Conservation (phyloP, 257 asterid genomes). For the Capsicum chinense region DNA sequence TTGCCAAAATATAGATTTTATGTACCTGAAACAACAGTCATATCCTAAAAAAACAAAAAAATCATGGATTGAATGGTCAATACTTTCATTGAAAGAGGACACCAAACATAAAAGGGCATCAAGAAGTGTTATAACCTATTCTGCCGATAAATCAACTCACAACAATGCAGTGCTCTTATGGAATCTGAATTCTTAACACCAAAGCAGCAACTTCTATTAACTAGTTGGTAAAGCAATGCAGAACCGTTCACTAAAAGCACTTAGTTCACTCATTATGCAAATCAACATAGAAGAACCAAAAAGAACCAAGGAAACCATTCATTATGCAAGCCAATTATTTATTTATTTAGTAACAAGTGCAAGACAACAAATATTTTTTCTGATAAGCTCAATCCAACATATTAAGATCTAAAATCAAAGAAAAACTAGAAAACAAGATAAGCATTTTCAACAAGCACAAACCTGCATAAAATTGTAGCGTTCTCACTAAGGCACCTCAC, state of each 20-base stretch:
- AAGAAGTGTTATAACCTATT: constrained; percentile 6
- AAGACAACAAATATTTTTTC: no score
- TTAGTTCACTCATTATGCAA: no score
- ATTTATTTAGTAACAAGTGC: no score
- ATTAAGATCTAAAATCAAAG: background rate
- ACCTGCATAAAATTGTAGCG: constrained; percentile 99
- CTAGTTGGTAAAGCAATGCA: no score
- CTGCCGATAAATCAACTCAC: background rate
- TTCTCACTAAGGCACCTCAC: constrained; percentile 51
- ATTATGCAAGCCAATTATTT: no score
- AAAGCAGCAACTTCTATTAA: background rate
- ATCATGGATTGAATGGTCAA: background rate
- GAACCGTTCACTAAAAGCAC: no score
- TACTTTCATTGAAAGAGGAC: background rate
- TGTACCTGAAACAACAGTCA: background rate
- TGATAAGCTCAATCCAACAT: no score
- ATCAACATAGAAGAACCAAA: no score
- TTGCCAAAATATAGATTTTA: no score
- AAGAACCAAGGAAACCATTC: background rate
- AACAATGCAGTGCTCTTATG: background rate
- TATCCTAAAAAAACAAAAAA: background rate
- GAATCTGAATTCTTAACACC: background rate
- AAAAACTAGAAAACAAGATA: background rate
- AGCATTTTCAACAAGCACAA: constrained; percentile 4
- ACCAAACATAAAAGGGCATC: background rate